Percentiles rank a stretch among this genome's conserved stretches.
phyloP scores from a whole-genome alignment of 306 rosid species.

The Inga oerstediana region DNA sequence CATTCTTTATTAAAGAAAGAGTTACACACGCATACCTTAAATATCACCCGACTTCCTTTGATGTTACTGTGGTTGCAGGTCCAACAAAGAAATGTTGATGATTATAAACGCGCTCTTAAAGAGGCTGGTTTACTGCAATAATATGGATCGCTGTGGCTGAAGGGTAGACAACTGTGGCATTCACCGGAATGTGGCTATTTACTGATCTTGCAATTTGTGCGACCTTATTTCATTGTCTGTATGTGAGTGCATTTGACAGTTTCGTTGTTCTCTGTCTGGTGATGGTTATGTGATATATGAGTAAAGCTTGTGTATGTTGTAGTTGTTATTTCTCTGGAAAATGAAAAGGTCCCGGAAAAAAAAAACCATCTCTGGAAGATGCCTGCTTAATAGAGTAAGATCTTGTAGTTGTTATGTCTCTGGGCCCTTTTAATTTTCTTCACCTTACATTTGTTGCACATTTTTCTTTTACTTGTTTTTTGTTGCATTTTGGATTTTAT shows the following conservation, averaged over 20 bases:
- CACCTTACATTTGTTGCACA: too few relatives aligned
- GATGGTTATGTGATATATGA: background rate
- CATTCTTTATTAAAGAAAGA: too few relatives aligned
- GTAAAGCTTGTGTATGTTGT: background rate
- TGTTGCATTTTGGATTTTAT: too few relatives aligned
- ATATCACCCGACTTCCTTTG: background rate
- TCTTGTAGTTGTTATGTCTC: too few relatives aligned
- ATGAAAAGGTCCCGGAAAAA: background rate
- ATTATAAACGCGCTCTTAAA: constrained; percentile 49
- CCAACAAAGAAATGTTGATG: constrained; percentile 41
- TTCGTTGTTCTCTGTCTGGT: background rate
- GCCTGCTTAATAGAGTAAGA: too few relatives aligned
- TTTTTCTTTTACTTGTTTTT: too few relatives aligned
- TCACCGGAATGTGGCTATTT: constrained; percentile 9
- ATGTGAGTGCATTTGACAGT: constrained; percentile 24
- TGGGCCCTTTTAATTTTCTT: too few relatives aligned
- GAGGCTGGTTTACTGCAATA: constrained; percentile 53
- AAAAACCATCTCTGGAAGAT: too few relatives aligned
- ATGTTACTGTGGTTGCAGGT: constrained; percentile 26
- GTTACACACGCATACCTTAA: too few relatives aligned
- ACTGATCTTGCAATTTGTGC: background rate
- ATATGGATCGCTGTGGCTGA: constrained; percentile 18
- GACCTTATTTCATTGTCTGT: background rate
- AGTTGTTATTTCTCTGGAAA: background rate
- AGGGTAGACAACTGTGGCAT: background rate